A percentile compares a stretch with the other conserved stretches of the same genome.
Evolutionary conservation across 1,284 basidiomycete genomes (phyloP).

Genomic region (Trametes sp.): DNA sequence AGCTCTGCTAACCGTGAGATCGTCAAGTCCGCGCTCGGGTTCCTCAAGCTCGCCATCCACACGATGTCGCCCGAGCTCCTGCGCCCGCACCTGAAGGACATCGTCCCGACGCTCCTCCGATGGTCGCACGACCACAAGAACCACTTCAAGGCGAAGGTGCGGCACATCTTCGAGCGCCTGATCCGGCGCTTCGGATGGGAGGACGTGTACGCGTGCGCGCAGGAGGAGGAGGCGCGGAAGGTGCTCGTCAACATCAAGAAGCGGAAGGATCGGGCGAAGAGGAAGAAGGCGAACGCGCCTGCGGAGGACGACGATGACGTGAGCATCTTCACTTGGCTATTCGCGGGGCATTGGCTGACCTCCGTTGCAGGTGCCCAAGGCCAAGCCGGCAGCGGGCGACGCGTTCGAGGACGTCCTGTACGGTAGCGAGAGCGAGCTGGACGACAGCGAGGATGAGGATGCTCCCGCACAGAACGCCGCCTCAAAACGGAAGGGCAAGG

Average conservation of each 20-base stretch:
- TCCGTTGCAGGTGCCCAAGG: slow-evolving; percentile 44
- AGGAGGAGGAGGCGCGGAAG: slow-evolving; percentile 78
- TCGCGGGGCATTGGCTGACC: not conserved
- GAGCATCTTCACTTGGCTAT: slow-evolving; percentile 28
- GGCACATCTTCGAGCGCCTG: slow-evolving; percentile 97
- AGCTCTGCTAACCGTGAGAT: slow-evolving; percentile 96
- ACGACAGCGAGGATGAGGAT: slow-evolving; percentile 77
- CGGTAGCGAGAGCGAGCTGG: slow-evolving; percentile 89
- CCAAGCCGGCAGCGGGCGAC: slow-evolving; percentile 72
- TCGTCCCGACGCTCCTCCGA: slow-evolving; percentile 87
- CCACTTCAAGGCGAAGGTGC: slow-evolving; percentile 97
- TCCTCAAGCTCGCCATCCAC: slow-evolving; percentile 93
- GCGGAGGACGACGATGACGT: slow-evolving; percentile 64
- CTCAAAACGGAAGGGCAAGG: slow-evolving; percentile 47
- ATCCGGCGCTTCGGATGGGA: slow-evolving; percentile 92
- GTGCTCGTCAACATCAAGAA: slow-evolving; percentile 93
- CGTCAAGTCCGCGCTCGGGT: slow-evolving; percentile 95
- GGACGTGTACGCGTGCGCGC: slow-evolving; percentile 79
- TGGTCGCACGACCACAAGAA: slow-evolving; percentile 99
- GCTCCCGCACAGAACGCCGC: slow-evolving; percentile 40
- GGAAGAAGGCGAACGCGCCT: slow-evolving; percentile 65
- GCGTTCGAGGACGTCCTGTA: slow-evolving; percentile 97
- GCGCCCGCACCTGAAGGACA: slow-evolving; percentile 74
- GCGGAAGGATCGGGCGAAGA: slow-evolving; percentile 88
- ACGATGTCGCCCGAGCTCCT: slow-evolving; percentile 79